Conservation (phyloP, 257 asterid genomes). For the Rubia yunnanensis region DNA sequence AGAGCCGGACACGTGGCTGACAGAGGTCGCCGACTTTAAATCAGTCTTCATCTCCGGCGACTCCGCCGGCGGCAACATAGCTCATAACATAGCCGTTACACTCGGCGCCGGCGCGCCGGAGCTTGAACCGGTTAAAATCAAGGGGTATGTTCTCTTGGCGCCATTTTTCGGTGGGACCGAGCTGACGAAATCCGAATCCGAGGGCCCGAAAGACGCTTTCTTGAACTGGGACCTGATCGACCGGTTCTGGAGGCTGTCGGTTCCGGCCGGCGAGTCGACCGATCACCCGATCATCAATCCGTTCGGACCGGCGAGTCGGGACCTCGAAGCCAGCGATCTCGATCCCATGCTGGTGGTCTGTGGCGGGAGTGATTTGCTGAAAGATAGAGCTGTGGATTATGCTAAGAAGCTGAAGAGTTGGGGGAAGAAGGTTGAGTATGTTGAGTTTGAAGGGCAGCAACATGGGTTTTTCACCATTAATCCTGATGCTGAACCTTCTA, state of each 20-base stretch:
- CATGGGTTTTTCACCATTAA: slow-evolving; percentile 65
- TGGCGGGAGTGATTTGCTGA: slow-evolving; percentile 53
- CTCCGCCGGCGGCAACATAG: slow-evolving; percentile 74
- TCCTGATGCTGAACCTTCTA: slow-evolving; percentile 43
- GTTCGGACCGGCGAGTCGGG: slow-evolving; percentile 50
- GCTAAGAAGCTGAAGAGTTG: slow-evolving; percentile 34
- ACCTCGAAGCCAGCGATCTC: slow-evolving; percentile 29
- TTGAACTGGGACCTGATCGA: slow-evolving; percentile 58
- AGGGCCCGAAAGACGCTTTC: slow-evolving; percentile 69
- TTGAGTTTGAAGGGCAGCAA: slow-evolving; percentile 67
- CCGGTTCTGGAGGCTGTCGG: slow-evolving; percentile 74
- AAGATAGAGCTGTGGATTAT: slow-evolving; percentile 50
- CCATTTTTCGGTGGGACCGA: slow-evolving; percentile 69
- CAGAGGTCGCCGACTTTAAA: slow-evolving; percentile 40
- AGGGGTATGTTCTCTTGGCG: slow-evolving; percentile 59
- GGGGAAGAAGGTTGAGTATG: slow-evolving; percentile 54
- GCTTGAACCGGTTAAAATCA: slow-evolving; percentile 51
- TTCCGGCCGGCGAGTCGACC: slow-evolving; percentile 45
- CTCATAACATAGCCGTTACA: slow-evolving; percentile 53
- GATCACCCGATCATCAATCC: slow-evolving; percentile 66
- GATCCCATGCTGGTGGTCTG: slow-evolving; percentile 50
- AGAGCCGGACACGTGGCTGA: slow-evolving; percentile 49
- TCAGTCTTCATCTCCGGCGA: slow-evolving; percentile 58
- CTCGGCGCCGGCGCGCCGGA: slow-evolving; percentile 37
- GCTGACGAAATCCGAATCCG: slow-evolving; percentile 48